phyloP scores from a whole-genome alignment of 495 filamentous ascomycete species.

The Sordaria brevicollis region DNA sequence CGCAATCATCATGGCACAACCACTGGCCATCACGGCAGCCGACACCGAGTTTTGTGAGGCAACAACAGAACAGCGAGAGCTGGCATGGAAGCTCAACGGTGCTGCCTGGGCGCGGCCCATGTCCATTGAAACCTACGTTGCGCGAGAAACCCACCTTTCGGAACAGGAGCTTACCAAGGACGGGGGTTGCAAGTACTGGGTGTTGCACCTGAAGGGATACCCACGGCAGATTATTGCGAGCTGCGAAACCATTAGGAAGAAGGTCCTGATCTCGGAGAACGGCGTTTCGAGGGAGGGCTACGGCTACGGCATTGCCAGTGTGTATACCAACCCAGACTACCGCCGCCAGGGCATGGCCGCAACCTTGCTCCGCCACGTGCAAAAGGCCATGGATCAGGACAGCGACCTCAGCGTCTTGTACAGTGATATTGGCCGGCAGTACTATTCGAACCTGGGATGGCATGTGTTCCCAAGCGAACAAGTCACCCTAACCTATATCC shows the following conservation, averaged over 20 bases:
- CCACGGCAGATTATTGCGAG: constrained; percentile 52
- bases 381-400: constrained; percentile 34
- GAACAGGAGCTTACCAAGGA: constrained; percentile 47
- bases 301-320: constrained; percentile 71
- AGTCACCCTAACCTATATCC: constrained; percentile 45
- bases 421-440: constrained; percentile 82
- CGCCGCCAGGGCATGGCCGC: constrained; percentile 70
- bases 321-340: constrained; percentile 63
- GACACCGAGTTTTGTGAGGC: constrained; percentile 15
- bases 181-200: constrained; percentile 56
- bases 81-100: constrained; percentile 12
- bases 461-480: constrained; percentile 57
- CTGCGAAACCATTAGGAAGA: constrained; percentile 73
- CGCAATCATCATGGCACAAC: constrained; percentile 10
- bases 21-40: constrained; percentile 6
- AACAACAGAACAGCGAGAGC: constrained; percentile 12
- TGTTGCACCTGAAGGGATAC: constrained; percentile 45
- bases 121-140: constrained; percentile 48
- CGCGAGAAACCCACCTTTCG: constrained; percentile 51
- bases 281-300: constrained; percentile 46
- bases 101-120: constrained; percentile 9
- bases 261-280: constrained; percentile 39
- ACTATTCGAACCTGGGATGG: constrained; percentile 77
- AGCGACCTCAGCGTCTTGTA: constrained; percentile 61
- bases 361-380: constrained; percentile 36